These are phyloP conservation scores for Glarea lozoyensis DNA, from an alignment of 495 filamentous ascomycete genomes.

Conservation along the genomic window DNA sequence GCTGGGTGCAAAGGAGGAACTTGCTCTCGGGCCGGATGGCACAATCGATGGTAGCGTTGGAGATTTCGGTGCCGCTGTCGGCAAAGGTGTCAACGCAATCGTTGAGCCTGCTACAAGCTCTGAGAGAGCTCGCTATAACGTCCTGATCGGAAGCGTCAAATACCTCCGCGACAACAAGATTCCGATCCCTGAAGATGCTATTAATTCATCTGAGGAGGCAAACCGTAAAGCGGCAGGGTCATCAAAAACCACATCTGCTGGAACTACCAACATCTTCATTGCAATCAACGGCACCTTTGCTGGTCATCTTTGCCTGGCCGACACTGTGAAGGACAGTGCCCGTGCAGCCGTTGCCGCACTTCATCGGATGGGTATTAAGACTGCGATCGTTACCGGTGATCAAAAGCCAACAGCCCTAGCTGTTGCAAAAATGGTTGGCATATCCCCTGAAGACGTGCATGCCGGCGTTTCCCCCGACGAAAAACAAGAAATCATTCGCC, in stretches of 20 bases:
- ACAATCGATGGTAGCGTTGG: constrained; percentile 73
- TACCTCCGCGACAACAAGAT: constrained; percentile 66
- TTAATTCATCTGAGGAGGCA: constrained; percentile 43
- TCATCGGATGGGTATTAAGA: constrained; percentile 71
- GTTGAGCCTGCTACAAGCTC: constrained; percentile 66
- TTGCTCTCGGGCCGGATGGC: constrained; percentile 62
- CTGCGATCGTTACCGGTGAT: constrained; percentile 91
- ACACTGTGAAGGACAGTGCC: constrained; percentile 84
- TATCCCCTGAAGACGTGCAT: constrained; percentile 62
- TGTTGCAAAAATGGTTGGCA: constrained; percentile 77
- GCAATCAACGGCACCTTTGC: constrained; percentile 75
- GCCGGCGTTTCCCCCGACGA: constrained; percentile 79
- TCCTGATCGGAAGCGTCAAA: constrained; percentile 72
- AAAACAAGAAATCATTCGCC: constrained; percentile 75
- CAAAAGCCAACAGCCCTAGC: constrained; percentile 71
- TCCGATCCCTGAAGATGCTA: constrained; percentile 50
- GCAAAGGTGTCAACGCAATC: constrained; percentile 72
- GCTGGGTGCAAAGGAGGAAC: constrained; percentile 58
- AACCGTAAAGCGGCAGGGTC: constrained; percentile 38
- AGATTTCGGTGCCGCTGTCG: constrained; percentile 76
- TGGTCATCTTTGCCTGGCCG: constrained; percentile 73
- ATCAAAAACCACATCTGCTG: constrained; percentile 31
- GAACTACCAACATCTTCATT: constrained; percentile 83
- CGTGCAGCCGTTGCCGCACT: constrained; percentile 78
- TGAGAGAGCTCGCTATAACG: constrained; percentile 60